A percentile compares a stretch with the other conserved stretches of the same genome.
Conservation (phyloP, 768 basidiomycete species). For the Podaxis pistillaris region DNA sequence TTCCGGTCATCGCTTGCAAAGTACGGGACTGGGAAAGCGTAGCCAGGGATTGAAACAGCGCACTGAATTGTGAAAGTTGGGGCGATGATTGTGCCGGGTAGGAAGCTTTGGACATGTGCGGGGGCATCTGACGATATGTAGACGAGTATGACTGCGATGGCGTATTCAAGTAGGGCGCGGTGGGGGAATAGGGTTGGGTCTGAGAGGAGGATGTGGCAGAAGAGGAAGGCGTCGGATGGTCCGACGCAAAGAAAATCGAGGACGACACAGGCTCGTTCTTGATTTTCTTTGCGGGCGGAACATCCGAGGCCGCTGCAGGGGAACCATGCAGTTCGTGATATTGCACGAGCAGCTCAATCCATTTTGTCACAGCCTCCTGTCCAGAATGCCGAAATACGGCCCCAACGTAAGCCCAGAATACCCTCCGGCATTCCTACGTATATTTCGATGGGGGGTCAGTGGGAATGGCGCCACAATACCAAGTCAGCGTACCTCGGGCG, state of each 20-base stretch:
- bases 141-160: slow-evolving; percentile 7
- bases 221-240: slow-evolving; percentile 20
- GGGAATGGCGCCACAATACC: slow-evolving; percentile 17
- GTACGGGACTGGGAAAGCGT: slow-evolving; percentile 11
- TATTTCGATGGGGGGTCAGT: slow-evolving; percentile 17
- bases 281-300: slow-evolving; percentile 40
- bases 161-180: slow-evolving; percentile 12
- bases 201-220: slow-evolving; percentile 18
- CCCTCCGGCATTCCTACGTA: slow-evolving; percentile 48
- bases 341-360: slow-evolving; percentile 49
- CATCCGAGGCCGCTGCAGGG: slow-evolving; percentile 20
- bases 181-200: slow-evolving; percentile 24
- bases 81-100: not conserved
- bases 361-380: slow-evolving; percentile 46
- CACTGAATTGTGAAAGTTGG: not conserved
- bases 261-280: slow-evolving; percentile 33
- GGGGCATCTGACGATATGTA: slow-evolving; percentile 9
- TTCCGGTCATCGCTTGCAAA: slow-evolving; percentile 3
- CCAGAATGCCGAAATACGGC: slow-evolving; percentile 60
- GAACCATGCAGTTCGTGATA: slow-evolving; percentile 18
- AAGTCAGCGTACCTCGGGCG: slow-evolving; percentile 38
- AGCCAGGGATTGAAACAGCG: slow-evolving; percentile 4
- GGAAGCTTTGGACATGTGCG: slow-evolving; percentile 10
- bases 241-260: slow-evolving; percentile 32
- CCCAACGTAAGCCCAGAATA: slow-evolving; percentile 70